These are phyloP conservation scores for Vigna hirtella DNA, from an alignment of 306 rosid genomes.

Conservation along the genomic window DNA sequence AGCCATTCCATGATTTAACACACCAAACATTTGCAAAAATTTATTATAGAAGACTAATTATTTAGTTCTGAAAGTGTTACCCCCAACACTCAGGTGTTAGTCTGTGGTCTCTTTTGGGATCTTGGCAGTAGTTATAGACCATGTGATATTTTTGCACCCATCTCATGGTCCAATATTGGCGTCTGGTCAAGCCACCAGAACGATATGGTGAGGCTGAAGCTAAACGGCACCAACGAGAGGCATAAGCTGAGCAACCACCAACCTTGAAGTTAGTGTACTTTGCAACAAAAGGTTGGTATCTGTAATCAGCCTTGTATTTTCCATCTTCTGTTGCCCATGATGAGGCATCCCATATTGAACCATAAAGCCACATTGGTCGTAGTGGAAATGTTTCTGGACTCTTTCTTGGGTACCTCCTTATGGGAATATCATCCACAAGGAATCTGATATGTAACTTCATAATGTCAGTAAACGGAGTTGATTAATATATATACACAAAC, in stretches of 20 bases:
- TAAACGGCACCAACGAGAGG: constrained; percentile 70
- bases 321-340: constrained; percentile 99
- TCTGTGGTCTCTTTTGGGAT: constrained; percentile 76
- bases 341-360: constrained; percentile 99
- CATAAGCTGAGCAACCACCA: constrained; percentile 82
- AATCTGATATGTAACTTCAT: constrained; percentile 59
- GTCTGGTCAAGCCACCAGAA: constrained; percentile 78
- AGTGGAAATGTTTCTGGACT: constrained; percentile 78
- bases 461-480: constrained; percentile 28
- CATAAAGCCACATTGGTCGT: constrained; percentile 97
- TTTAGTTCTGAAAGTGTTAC: not conserved
- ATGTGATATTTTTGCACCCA: constrained; percentile 85
- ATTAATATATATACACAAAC: not conserved
- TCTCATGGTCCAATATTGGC: constrained; percentile 69
- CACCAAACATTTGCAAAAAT: not conserved
- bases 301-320: constrained; percentile 92
- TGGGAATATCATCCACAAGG: constrained; percentile 95
- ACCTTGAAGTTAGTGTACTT: constrained; percentile 77
- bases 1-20: not conserved
- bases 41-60: not conserved
- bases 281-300: constrained; percentile 91
- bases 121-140: constrained; percentile 89
- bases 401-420: constrained; percentile 85
- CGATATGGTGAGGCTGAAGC: constrained; percentile 77
- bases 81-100: constrained; percentile 83